Evolutionary conservation across 2,329 filamentous ascomycete species (phyloP), one percentile per base, ranked within the genome.

Genomic region (Botrytis medusae): DNA sequence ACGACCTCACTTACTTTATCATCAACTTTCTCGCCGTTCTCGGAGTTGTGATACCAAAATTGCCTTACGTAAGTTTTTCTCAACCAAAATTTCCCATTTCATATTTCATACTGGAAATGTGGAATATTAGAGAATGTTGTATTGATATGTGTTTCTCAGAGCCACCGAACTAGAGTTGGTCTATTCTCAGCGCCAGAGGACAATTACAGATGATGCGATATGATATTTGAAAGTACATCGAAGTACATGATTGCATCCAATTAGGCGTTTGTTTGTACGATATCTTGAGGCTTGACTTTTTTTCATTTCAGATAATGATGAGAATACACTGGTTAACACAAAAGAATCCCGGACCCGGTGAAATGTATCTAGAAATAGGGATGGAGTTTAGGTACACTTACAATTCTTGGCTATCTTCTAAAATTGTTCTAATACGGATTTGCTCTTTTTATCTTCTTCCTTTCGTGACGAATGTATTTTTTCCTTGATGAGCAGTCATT

Each of bases 11-110:
- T 62, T 98, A 97, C 84, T 99, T 99, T 82, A 94, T 93, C 79
- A 96, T 99, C 85, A 99, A 99, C 85, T 95, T 97, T 82, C 85
- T 98, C 79, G 96, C 96, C 73, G 93, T 97, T 57, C 85, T 99
- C 81, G 94, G 88, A 62, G 96, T 99, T 72, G 93, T 99, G 74
- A 96, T 99, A 81, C 96, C 96, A 59, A 99, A 99, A 85, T 85
- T 99, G 78, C 96, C 96, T 78, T 95, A 93, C 82, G 95, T 98
- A 87, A 83, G 95, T 77, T 37, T n/a, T 22, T 40, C 48, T 48
- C 54, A 16, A 68, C 32, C 54, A 54, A 68, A 44, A 62, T 37
- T n/a, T 32, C 22, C 18, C 14, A 29, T 18, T 29, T 29, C 14
- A 29, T 18, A 29, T 57, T 32, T 29, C 14, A 57, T 9, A 57